Evolutionary conservation across 768 basidiomycete species (phyloP).

Genomic region (Cyclocybe cylindracea): DNA sequence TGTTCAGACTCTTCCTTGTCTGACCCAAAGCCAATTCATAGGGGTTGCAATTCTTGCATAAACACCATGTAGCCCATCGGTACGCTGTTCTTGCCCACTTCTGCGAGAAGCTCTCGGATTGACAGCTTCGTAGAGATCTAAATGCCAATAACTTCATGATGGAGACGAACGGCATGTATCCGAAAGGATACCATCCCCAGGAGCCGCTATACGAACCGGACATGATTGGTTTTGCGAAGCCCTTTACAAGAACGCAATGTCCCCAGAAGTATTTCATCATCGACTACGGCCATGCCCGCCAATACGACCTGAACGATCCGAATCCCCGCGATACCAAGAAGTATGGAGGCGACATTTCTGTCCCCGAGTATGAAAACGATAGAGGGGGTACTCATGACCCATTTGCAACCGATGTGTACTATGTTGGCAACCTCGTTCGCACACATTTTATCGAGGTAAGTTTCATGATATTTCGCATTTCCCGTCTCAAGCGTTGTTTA

Average conservation of each 20-base stretch:
- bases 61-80: conserved; percentile 36
- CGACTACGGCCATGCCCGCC: conserved; percentile 11
- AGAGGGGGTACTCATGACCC: too few relatives aligned
- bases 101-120: too few relatives aligned
- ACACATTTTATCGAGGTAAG: too few relatives aligned
- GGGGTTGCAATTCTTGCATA: conserved; percentile 36
- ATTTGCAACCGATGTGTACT: conserved; percentile 3
- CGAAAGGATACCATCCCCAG: conserved; percentile 3
- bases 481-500: too few relatives aligned
- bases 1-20: too few relatives aligned
- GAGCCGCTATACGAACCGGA: background rate
- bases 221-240: background rate
- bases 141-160: conserved; percentile 9
- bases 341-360: too few relatives aligned
- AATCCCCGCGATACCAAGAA: too few relatives aligned
- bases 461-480: too few relatives aligned
- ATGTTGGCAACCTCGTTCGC: conserved; percentile 1
- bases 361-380: too few relatives aligned
- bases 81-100: too few relatives aligned
- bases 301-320: conserved; percentile 3
- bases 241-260: conserved; percentile 8
- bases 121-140: too few relatives aligned
- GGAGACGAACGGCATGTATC: background rate
- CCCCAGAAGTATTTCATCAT: conserved; percentile 15
- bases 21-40: background rate